phyloP scores from a whole-genome alignment of 768 basidiomycete genomes.

The Rhizopogon rudus region DNA sequence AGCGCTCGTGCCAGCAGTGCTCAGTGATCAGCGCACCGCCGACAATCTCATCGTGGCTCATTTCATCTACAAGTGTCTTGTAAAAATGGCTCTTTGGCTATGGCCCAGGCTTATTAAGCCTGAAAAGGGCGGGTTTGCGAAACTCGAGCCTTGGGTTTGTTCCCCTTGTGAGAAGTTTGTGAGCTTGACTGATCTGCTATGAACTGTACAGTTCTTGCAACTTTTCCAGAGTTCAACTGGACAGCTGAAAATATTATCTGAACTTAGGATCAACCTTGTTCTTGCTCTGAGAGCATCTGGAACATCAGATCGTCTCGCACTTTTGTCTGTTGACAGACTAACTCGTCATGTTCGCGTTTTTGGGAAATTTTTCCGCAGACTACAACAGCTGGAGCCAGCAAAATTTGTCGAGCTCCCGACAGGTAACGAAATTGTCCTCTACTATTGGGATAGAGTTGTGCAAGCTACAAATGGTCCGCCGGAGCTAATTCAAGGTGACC shows the following conservation, averaged over 20 bases:
- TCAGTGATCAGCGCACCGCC: constrained; percentile 33
- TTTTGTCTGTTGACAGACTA: constrained; percentile 48
- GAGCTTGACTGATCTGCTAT: background rate
- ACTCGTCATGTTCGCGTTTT: constrained; percentile 67
- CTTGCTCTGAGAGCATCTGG: constrained; percentile 34
- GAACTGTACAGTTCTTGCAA: constrained; percentile 44
- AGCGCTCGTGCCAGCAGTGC: constrained; percentile 26
- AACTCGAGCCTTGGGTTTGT: constrained; percentile 52
- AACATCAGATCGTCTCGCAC: constrained; percentile 29
- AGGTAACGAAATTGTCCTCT: constrained; percentile 65
- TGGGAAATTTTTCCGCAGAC: constrained; percentile 75
- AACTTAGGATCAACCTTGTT: constrained; percentile 52
- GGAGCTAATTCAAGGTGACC: constrained; percentile 53
- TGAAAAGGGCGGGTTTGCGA: constrained; percentile 36
- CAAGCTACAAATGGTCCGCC: constrained; percentile 56
- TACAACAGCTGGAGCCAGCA: constrained; percentile 56
- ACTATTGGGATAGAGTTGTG: constrained; percentile 78
- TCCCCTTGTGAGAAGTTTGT: background rate
- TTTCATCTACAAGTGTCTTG: constrained; percentile 69
- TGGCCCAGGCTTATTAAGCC: constrained; percentile 51
- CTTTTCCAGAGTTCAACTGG: constrained; percentile 56
- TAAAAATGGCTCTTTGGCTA: constrained; percentile 66
- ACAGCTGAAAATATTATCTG: constrained; percentile 52
- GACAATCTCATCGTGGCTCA: constrained; percentile 56
- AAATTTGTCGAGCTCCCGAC: constrained; percentile 61